Percentiles rank a stretch among this genome's conserved stretches.
Evolutionary conservation across 1,284 basidiomycete species (phyloP).

Genomic region (Fomitopsis schrenkii): DNA sequence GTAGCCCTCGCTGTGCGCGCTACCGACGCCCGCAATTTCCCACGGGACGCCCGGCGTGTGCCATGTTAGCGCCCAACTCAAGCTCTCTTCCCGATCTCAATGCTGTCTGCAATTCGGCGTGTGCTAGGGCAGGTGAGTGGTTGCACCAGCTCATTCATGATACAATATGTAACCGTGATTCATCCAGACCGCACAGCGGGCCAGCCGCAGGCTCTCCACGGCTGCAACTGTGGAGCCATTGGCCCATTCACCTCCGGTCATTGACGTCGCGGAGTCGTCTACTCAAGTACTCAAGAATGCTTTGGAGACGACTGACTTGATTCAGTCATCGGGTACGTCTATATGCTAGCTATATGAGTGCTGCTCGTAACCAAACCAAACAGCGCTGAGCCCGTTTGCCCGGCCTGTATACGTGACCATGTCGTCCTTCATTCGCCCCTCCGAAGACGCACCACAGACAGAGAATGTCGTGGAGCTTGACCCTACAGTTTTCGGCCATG

Average conservation of each 20-base stretch:
- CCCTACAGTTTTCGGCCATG: conserved; percentile 81
- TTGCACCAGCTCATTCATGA: neutral
- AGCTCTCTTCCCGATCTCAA: conserved; percentile 12
- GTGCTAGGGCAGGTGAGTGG: conserved; percentile 22
- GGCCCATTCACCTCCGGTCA: neutral
- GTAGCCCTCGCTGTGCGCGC: conserved; percentile 2
- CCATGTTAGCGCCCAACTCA: conserved; percentile 7
- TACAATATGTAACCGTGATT: neutral
- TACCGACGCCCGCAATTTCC: conserved; percentile 7
- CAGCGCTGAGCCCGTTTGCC: conserved; percentile 35
- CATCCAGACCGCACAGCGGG: conserved; percentile 5
- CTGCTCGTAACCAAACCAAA: neutral
- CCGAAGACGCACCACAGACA: conserved; percentile 33
- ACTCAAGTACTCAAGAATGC: neutral
- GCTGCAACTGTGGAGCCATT: conserved; percentile 3
- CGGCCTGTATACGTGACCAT: conserved; percentile 57
- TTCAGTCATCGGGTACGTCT: neutral
- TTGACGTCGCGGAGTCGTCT: conserved; percentile 1
- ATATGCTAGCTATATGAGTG: neutral
- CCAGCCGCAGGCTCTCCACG: conserved; percentile 15
- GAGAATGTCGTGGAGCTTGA: conserved; percentile 70
- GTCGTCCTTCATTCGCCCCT: conserved; percentile 50
- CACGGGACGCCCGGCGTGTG: conserved; percentile 1
- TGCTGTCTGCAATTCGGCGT: conserved; percentile 26
- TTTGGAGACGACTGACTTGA: neutral